phyloP scores from a whole-genome alignment of 257 asterid genomes.

The Coffea eugenioides region DNA sequence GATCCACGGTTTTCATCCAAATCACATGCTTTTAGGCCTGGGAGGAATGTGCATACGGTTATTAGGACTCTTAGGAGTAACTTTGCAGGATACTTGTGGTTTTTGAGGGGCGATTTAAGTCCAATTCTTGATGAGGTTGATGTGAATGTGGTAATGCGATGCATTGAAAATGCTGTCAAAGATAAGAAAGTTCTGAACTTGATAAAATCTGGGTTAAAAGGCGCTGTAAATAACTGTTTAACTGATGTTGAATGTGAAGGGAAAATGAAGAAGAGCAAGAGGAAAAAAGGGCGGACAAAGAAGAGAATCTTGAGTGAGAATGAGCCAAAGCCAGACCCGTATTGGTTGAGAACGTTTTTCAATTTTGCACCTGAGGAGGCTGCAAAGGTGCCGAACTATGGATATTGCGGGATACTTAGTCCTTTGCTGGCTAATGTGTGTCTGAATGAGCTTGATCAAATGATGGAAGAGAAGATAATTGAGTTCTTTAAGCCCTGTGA shows the following conservation, averaged over 20 bases:
- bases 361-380: conserved; percentile 94
- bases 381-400: conserved; percentile 72
- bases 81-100: conserved; percentile 97
- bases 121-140: conserved; percentile 44
- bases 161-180: conserved; percentile 55
- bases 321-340: conserved; percentile 93
- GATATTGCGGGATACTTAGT: no score
- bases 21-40: no score
- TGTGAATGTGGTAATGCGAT: conserved; percentile 43
- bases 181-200: conserved; percentile 75
- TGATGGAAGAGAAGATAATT: no score
- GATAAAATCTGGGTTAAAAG: conserved; percentile 63
- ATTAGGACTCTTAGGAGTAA: conserved; percentile 89
- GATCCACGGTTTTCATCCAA: no score
- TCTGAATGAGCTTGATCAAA: no score
- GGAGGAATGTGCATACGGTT: no score
- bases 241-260: conserved; percentile 32
- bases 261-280: conserved; percentile 38
- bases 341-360: conserved; percentile 84
- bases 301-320: conserved; percentile 71
- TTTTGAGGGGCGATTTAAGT: conserved; percentile 76
- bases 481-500: no score
- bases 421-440: no score
- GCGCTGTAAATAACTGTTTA: conserved; percentile 9
- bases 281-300: conserved; percentile 70